Percentiles rank a stretch among this genome's conserved stretches.
phyloP scores from a whole-genome alignment of 208 protist genomes.

The Crithidia sp. region DNA sequence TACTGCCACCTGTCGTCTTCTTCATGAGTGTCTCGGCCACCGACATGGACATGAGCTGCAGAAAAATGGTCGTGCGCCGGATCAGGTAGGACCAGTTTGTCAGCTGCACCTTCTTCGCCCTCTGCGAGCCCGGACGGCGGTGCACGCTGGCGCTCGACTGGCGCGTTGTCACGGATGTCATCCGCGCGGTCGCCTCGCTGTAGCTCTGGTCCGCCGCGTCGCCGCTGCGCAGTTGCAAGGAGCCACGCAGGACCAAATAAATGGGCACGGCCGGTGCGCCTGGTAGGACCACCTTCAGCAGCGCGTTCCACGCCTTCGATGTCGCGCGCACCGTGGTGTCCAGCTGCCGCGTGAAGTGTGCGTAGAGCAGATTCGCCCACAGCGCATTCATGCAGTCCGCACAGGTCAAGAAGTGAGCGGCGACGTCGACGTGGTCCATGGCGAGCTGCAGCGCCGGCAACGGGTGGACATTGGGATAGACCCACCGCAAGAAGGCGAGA shows the following conservation, averaged over 20 bases:
- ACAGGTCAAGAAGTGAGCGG: constrained; percentile 46
- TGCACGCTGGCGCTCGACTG: background rate
- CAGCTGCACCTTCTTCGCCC: constrained; percentile 1
- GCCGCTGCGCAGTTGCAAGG: background rate
- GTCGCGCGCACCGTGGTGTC: constrained; percentile 47
- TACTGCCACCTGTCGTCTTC: background rate
- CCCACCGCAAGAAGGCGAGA: constrained; percentile 57
- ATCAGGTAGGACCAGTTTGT: constrained; percentile 57
- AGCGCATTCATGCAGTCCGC: constrained; percentile 74
- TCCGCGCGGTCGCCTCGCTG: background rate
- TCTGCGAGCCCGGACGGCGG: background rate
- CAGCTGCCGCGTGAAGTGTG: constrained; percentile 62
- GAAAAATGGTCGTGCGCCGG: constrained; percentile 49
- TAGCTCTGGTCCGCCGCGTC: background rate
- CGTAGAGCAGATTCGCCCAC: constrained; percentile 82
- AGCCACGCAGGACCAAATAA: constrained; percentile 57
- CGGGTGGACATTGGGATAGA: constrained; percentile 81
- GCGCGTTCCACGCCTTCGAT: constrained; percentile 57
- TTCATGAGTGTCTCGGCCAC: constrained; percentile 46
- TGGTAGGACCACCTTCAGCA: constrained; percentile 73
- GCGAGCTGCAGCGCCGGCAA: constrained; percentile 69
- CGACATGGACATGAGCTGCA: constrained; percentile 55
- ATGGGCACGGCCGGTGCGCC: constrained; percentile 69
- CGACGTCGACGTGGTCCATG: constrained; percentile 53
- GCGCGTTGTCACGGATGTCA: background rate